phyloP scores from a whole-genome alignment of 768 basidiomycete species.

The Fistulinella prunicolor region DNA sequence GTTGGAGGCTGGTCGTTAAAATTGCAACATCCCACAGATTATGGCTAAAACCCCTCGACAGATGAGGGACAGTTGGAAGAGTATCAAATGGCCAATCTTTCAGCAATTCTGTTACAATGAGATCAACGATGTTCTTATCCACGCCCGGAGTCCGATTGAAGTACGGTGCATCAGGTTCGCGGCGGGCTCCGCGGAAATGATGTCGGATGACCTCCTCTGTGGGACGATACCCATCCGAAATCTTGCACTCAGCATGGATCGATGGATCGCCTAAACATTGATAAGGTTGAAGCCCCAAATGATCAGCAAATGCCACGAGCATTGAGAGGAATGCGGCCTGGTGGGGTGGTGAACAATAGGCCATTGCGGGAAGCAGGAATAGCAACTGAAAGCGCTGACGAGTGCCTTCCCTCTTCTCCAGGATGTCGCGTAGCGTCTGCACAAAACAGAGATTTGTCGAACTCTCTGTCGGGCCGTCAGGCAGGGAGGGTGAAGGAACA shows the following conservation, averaged over 20 bases:
- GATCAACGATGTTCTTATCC: too few species aligned
- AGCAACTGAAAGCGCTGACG: not conserved
- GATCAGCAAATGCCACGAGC: conserved; percentile 28
- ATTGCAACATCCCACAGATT: not conserved
- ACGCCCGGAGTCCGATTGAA: too few species aligned
- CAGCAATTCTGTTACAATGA: conserved; percentile 1
- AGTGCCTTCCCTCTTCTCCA: not conserved
- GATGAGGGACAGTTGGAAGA: not conserved
- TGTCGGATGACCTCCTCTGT: not conserved
- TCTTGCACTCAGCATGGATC: conserved; percentile 1
- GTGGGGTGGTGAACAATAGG: conserved; percentile 16
- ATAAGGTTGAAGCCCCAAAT: not conserved
- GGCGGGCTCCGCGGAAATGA: not conserved
- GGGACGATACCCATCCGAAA: conserved; percentile 11
- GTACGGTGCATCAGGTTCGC: too few species aligned
- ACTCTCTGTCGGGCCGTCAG: too few species aligned
- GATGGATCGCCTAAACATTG: not conserved
- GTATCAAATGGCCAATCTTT: conserved; percentile 12
- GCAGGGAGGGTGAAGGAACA: too few species aligned
- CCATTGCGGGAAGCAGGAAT: conserved; percentile 6
- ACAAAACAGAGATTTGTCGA: not conserved
- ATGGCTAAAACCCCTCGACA: too few species aligned
- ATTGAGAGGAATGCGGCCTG: conserved; percentile 19
- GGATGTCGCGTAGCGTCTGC: not conserved
- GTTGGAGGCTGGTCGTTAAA: not conserved